Evolutionary conservation across 495 filamentous ascomycete genomes (phyloP), one percentile per base, ranked within the genome.

Genomic region (Talaromyces adpressus): DNA sequence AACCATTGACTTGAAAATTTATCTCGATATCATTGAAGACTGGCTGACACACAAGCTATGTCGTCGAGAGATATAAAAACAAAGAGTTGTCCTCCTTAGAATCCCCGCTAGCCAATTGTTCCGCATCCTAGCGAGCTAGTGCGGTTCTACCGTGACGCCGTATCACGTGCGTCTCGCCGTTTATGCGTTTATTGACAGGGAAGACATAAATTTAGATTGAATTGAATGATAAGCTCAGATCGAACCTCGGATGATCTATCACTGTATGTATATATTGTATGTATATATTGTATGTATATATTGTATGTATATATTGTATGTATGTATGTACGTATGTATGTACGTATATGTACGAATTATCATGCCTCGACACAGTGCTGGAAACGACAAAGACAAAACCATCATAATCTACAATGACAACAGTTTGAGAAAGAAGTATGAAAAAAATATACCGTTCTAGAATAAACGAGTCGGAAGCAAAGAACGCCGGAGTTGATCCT

Each of bases 271-370:
- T 49, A 49, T 25, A 41, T 41, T 41, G 36, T 41, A 16, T 49
- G 45, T 49, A 49, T 22, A 18, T 47, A 14, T 49, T 47, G 41
- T 47, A 47, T 47, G 18, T 25, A 36, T 36, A 47, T 45, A 14
- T n/a, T 47, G 41, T 47, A 47, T 47, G 18, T 25, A 36, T 36
- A 47, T 45, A 14, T n/a, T 47, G 41, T 47, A 47, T 47, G 18
- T 25, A 36, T 36, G 18, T 45, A 14, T n/a, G n/a, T n/a, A n/a
- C n/a, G n/a, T n/a, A n/a, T n/a, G n/a, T 49, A 14, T 49, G 57
- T 56, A 59, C 54, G 54, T 62, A 36, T 57, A 62, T 62, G 59
- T 65, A 57, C 64, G 14, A 39, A 34, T 45, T 41, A 56, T 62
- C 60, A 52, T 25, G 60, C 45, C 56, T 61, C 52, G 29, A 51